Conservation (phyloP, 1,284 basidiomycete species). For the Lentinula novae-zelandiae region DNA sequence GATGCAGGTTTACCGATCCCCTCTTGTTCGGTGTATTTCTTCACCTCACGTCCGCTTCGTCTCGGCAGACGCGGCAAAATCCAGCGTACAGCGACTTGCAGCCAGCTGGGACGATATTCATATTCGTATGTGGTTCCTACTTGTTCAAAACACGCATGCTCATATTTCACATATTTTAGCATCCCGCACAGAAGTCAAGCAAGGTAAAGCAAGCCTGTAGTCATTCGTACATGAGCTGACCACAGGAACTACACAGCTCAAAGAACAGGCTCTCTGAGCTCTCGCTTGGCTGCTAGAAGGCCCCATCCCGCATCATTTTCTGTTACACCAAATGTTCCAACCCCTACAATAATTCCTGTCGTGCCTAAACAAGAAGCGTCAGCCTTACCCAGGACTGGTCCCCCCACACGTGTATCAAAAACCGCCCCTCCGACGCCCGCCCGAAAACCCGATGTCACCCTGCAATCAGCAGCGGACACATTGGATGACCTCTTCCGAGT, state of each 20-base stretch:
- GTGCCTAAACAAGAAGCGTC: neutral
- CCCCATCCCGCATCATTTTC: neutral
- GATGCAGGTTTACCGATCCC: slow-evolving; percentile 16
- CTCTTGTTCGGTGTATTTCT: slow-evolving; percentile 5
- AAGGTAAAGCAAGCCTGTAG: neutral
- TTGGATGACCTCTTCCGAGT: neutral
- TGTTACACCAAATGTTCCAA: neutral
- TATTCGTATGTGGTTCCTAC: slow-evolving; percentile 29
- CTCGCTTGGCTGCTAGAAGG: slow-evolving; percentile 1
- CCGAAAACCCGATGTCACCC: neutral
- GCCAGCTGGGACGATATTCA: slow-evolving; percentile 27
- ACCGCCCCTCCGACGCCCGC: neutral
- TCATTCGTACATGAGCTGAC: neutral
- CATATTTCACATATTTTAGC: slow-evolving; percentile 12
- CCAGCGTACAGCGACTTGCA: slow-evolving; percentile 3
- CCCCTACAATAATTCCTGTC: neutral
- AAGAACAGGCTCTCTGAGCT: neutral
- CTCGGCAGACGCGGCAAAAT: slow-evolving; percentile 17
- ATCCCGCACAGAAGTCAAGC: slow-evolving; percentile 13
- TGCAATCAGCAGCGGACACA: neutral
- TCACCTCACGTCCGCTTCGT: slow-evolving; percentile 15
- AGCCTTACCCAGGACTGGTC: neutral
- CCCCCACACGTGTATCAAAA: neutral
- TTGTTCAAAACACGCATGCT: neutral
- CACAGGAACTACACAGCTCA: neutral